Evolutionary conservation across 2,329 filamentous ascomycete genomes (phyloP).

Genomic region (Geosmithia morbida): DNA sequence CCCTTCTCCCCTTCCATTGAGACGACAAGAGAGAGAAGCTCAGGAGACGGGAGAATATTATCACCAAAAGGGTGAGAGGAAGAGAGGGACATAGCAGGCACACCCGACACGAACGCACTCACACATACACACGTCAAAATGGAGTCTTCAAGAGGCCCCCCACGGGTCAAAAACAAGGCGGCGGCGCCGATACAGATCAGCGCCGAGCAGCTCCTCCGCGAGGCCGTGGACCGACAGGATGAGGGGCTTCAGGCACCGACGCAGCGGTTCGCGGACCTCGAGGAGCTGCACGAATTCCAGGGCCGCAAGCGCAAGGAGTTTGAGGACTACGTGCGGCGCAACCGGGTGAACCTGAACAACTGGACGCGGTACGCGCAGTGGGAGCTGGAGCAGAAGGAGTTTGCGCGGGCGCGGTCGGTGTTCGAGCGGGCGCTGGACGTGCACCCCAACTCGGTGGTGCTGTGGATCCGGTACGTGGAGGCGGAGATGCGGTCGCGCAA

Average conservation of each 20-base stretch:
- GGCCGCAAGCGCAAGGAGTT: slow-evolving; percentile 93
- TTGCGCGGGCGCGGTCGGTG: slow-evolving; percentile 75
- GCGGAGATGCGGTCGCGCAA: slow-evolving; percentile 86
- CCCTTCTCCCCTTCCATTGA: neutral
- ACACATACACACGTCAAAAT: slow-evolving; percentile 35
- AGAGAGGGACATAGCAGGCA: neutral
- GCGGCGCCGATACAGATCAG: slow-evolving; percentile 83
- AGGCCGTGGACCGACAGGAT: slow-evolving; percentile 95
- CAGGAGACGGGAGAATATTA: neutral
- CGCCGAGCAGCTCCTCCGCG: slow-evolving; percentile 90
- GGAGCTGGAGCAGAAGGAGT: slow-evolving; percentile 98
- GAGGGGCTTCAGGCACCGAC: slow-evolving; percentile 76
- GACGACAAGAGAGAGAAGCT: neutral
- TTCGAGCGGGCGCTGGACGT: slow-evolving; percentile 93
- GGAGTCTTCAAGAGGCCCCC: slow-evolving; percentile 83
- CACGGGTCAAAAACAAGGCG: slow-evolving; percentile 97
- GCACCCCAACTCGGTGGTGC: slow-evolving; percentile 68
- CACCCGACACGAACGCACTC: neutral
- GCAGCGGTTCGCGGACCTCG: slow-evolving; percentile 87
- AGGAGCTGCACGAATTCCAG: slow-evolving; percentile 96
- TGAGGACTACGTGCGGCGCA: slow-evolving; percentile 93
- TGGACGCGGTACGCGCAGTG: slow-evolving; percentile 97
- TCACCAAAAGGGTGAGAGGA: neutral
- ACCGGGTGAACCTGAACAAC: slow-evolving; percentile 92
- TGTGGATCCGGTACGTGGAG: slow-evolving; percentile 92